Evolutionary conservation across 2,329 filamentous ascomycete genomes (phyloP), one percentile per base, ranked within the genome.

Genomic region (Ascocoryne sarcoides): DNA sequence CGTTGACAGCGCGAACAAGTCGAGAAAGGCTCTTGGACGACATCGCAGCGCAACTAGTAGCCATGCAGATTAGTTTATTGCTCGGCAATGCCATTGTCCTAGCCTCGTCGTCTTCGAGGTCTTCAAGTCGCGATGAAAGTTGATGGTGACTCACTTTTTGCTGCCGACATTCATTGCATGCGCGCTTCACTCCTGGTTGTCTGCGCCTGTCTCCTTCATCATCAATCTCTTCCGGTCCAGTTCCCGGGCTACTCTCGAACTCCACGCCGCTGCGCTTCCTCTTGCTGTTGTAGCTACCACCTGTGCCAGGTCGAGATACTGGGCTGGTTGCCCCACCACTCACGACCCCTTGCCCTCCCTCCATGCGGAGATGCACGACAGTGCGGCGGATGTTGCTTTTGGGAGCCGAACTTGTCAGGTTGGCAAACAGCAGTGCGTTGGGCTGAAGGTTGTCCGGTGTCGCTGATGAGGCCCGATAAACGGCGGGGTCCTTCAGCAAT

Each of bases 151-250:
- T 72, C 65, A 86, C 84, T 70, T 90, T 90, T 63, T 90, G 84
- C 64, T 90, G 84, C 46, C 84, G 74, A 59, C 84, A 90, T 62
- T 90, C 84, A 58, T 89, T 89, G 63, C 84, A 90, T 4, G 84
- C 84, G 54, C 85, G 73, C 66, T 90, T 87, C 36, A 82, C 79
- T 40, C 78, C 78, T 18, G 79, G 78, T 50, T 80, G 75, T 45
- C 77, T 70, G 61, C 76, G 77, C 62, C 75, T 75, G 53, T 79
- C 75, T 34, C 68, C 62, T 38, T 73, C 69, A 36, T 67, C 64
- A 36, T 66, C 60, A 41, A 77, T 69, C 43, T 78, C 76, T 43
- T 77, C 70, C 36, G 69, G 65, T 54, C 45, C 56, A 47, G 74
- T 80, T 18, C 70, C 75, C 3, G 76, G 76, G 49, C 76, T 80